These are phyloP conservation scores for Phytophthora brassicae DNA, from an alignment of 352 stramenopile genomes.

Conservation along the genomic window DNA sequence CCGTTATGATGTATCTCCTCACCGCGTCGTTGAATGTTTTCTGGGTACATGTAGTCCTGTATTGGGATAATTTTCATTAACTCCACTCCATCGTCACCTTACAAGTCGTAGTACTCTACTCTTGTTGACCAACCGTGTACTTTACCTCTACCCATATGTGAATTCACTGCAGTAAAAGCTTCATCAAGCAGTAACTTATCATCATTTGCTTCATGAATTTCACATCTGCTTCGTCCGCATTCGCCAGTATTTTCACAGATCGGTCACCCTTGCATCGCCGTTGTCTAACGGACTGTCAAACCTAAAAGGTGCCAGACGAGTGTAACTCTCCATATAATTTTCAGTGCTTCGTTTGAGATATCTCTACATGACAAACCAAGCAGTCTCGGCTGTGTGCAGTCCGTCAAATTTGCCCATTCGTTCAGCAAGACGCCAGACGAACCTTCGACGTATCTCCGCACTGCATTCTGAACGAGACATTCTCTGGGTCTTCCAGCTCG, in stretches of 20 bases:
- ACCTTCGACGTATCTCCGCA: slow-evolving; percentile 44
- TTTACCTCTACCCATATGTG: background rate
- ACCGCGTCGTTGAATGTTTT: too few relatives aligned
- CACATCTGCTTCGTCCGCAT: slow-evolving; percentile 25
- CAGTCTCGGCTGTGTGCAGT: slow-evolving; percentile 53
- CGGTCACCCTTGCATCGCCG: slow-evolving; percentile 14
- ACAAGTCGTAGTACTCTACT: too few relatives aligned
- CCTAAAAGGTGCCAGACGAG: slow-evolving; percentile 14
- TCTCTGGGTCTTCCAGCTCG: slow-evolving; percentile 21
- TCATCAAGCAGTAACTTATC: slow-evolving; percentile 22
- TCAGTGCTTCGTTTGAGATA: background rate
- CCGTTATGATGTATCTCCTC: too few relatives aligned
- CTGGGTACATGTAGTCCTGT: too few relatives aligned
- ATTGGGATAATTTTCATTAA: too few relatives aligned
- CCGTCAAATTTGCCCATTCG: slow-evolving; percentile 35
- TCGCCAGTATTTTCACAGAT: slow-evolving; percentile 22
- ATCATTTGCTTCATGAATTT: slow-evolving; percentile 34
- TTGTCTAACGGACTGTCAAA: slow-evolving; percentile 23
- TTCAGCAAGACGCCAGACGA: slow-evolving; percentile 54
- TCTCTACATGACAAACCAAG: slow-evolving; percentile 36
- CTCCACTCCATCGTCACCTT: too few relatives aligned
- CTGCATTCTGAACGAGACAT: slow-evolving; percentile 27
- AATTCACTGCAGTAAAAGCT: background rate
- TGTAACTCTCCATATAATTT: slow-evolving; percentile 27
- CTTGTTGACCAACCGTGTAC: background rate